Evolutionary conservation across 2,329 filamentous ascomycete species (phyloP), one percentile per base, ranked within the genome.

Genomic region (Xylariaceae sp.): DNA sequence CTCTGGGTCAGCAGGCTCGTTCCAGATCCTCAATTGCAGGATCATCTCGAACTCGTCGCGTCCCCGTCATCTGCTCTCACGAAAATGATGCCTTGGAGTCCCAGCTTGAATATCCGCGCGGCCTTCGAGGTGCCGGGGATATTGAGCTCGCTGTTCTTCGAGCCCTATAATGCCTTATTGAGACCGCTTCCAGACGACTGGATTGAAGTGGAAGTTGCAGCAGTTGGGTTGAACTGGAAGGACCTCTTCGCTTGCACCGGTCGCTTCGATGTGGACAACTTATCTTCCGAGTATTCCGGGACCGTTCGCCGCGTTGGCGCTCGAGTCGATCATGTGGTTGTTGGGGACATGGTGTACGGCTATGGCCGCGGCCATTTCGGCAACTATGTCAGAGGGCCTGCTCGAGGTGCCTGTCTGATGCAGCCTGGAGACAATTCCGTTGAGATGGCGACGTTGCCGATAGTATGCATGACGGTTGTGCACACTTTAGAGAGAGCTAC

Each of bases 141-240:
- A 4, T 23, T 47, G 5, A 42, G 32, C 12, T 35, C 44, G 3
- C 4, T 50, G 7, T 44, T 35, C 40, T 47, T 47, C 22, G 33
- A 25, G 6, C 10, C 14, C 1, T 40, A 47, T 20, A 3, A n/a
- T 1, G 44, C 37, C 2, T 45, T 45, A 7, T 22, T n/a, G 2
- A 39, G 27, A 14, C 23, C 23, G 2, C 36, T 49, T 2, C 11
- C 20, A 17, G 3, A 21, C 8, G 42, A 45, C 19, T 5, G 22
- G 25, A 39, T 49, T 5, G 40, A 50, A 22, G 42, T 50, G 22
- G 25, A 50, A 17, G 38, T 42, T 12, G 33, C 36, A 4, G 22
- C 25, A 11, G 29, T 32, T 12, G 43, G 43, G 11, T 14, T 47
- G 3, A 50, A 45, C 29, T 19, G n/a, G 8, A 46, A 49, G 25